Conservation (phyloP, 1,139 yeast species). For the Maudiozyma humilis region DNA sequence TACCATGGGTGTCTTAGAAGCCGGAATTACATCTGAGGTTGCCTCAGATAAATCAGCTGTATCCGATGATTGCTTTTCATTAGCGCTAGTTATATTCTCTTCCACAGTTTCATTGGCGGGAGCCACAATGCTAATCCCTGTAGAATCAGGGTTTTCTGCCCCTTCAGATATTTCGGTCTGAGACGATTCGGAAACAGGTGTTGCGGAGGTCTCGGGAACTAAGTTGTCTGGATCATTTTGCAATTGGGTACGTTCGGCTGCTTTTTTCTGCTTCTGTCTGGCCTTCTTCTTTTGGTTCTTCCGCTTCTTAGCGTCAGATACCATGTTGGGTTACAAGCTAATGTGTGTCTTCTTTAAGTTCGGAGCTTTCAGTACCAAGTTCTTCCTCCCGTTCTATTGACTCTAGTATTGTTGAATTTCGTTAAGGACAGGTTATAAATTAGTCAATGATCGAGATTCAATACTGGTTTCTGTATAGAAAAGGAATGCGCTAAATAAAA, state of each 20-base stretch:
- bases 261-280: conserved; percentile 28
- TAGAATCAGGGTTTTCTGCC: neutral
- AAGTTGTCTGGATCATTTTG: neutral
- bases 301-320: conserved; percentile 29
- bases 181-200: neutral
- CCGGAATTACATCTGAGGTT: no score
- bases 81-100: no score
- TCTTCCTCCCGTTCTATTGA: no score
- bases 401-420: no score
- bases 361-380: no score
- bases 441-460: no score
- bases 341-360: neutral
- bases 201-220: neutral
- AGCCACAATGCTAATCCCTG: neutral
- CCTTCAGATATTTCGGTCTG: neutral
- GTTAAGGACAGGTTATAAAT: no score
- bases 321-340: conserved; percentile 6
- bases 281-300: conserved; percentile 31
- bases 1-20: no score
- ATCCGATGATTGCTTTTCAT: no score
- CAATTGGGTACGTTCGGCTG: conserved; percentile 8
- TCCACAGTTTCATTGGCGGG: neutral
- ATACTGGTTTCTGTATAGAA: no score
- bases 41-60: neutral
- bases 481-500: no score